These are phyloP conservation scores for Monilinia fructicola DNA, from an alignment of 2,329 filamentous ascomycete genomes.

Conservation along the genomic window DNA sequence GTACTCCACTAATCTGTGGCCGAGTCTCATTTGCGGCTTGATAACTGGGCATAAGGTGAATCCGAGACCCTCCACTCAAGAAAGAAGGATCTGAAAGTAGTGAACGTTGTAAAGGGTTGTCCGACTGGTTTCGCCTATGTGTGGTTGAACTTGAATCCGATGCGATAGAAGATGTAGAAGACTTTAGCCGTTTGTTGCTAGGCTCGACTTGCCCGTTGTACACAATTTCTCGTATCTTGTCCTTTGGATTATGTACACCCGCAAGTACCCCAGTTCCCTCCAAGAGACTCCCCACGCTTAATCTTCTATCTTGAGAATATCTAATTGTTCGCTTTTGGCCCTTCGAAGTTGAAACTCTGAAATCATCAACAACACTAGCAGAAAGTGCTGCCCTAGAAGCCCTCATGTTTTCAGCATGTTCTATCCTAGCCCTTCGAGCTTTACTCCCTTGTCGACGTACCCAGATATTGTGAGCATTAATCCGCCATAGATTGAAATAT, in stretches of 20 bases:
- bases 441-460: constrained; percentile 37
- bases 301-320: constrained; percentile 23
- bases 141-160: constrained; percentile 28
- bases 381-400: constrained; percentile 34
- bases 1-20: constrained; percentile 38
- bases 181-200: constrained; percentile 30
- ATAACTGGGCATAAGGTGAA: constrained; percentile 36
- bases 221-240: constrained; percentile 30
- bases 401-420: constrained; percentile 36
- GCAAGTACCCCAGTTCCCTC: constrained; percentile 33
- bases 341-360: constrained; percentile 33
- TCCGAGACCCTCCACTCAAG: constrained; percentile 37
- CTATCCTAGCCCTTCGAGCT: constrained; percentile 35
- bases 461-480: constrained; percentile 31
- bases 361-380: constrained; percentile 38
- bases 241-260: constrained; percentile 33
- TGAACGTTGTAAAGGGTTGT: constrained; percentile 36
- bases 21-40: constrained; percentile 30
- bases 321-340: constrained; percentile 10
- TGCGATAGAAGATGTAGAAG: constrained; percentile 26
- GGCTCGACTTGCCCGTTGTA: constrained; percentile 19
- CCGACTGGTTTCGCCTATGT: constrained; percentile 33
- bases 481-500: constrained; percentile 38
- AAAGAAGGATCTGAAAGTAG: constrained; percentile 39
- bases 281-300: constrained; percentile 37